Evolutionary conservation across 805 yeast species (phyloP), one percentile per base, ranked within the genome.

Genomic region (Cyberlindnera samutprakarnensis): DNA sequence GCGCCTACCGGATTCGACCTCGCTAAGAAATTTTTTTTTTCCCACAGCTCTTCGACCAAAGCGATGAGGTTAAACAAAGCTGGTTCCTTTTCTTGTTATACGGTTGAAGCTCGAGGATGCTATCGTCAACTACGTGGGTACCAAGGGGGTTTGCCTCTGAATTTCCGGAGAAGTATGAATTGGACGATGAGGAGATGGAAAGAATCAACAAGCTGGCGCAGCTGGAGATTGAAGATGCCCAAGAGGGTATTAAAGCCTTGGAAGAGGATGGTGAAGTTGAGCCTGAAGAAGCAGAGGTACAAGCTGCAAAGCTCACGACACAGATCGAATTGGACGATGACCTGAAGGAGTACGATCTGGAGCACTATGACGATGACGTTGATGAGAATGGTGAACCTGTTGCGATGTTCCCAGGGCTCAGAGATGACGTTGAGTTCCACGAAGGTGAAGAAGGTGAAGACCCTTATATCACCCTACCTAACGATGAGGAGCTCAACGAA

Each of bases 71-170:
- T 8, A 11, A 19, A 19, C 11, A 11, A 8, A 19, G 22, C 22
- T 19, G n/a, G n/a, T n/a, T n/a, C n/a, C n/a, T n/a, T n/a, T n/a
- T n/a, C n/a, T n/a, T n/a, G n/a, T n/a, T n/a, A n/a, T n/a, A n/a
- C n/a, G n/a, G n/a, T n/a, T n/a, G n/a, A n/a, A n/a, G n/a, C n/a
- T n/a, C 16, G n/a, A 14, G 14, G 16, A 87, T 88, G 95, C 80
- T 90, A 42, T 86, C 98, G 24, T 81, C 96, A 18, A 78, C 92
- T 30, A 65, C 78, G 31, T 92, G 98, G 97, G 95, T 90, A 16
- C 96, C 97, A 30, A 75, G 95, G 50, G 98, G 98, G 5, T 82
- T 70, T 57, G 94, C 98, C 18, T 73, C 94, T 23, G 96, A 88
- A 57, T 84, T 79, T 53, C 97, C 98, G 6, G 85, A 76, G 49